A percentile compares a stretch with the other conserved stretches of the same genome.
Conservation (phyloP, 148 eudicot species). For the Rhododendron mucronatum region DNA sequence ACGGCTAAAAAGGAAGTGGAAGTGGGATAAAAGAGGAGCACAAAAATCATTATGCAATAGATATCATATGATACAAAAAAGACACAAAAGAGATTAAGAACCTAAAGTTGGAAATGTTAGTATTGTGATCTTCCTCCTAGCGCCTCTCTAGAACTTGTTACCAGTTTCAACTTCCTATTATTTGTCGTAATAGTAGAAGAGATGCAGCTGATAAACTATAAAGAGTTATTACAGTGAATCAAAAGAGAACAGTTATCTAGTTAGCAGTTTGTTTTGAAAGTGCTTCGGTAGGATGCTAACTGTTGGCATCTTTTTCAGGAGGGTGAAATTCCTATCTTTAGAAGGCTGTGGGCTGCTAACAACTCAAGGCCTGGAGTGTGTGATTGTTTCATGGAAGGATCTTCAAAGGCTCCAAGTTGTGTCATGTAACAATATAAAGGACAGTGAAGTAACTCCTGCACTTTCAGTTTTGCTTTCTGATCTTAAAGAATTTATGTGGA, state of each 20-base stretch:
- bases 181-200: neutral
- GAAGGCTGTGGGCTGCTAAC: constrained; percentile 84
- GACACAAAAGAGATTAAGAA: neutral
- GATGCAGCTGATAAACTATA: neutral
- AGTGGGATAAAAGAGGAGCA: neutral
- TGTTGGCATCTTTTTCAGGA: constrained; percentile 35
- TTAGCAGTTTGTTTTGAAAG: neutral
- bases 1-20: neutral
- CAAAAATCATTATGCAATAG: neutral
- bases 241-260: neutral
- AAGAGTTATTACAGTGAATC: neutral
- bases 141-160: neutral
- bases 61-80: neutral
- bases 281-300: neutral
- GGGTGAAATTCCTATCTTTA: constrained; percentile 55
- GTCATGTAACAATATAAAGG: constrained; percentile 75
- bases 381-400: constrained; percentile 64
- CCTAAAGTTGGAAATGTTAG: neutral
- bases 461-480: constrained; percentile 58
- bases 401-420: constrained; percentile 61
- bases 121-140: neutral
- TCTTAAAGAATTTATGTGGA: constrained; percentile 78
- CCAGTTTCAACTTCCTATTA: neutral
- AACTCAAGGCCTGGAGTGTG: constrained; percentile 55
- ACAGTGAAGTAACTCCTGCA: constrained; percentile 51